These are phyloP conservation scores for Tricladium varicosporioides DNA, from an alignment of 2,329 filamentous ascomycete genomes.

Conservation along the genomic window DNA sequence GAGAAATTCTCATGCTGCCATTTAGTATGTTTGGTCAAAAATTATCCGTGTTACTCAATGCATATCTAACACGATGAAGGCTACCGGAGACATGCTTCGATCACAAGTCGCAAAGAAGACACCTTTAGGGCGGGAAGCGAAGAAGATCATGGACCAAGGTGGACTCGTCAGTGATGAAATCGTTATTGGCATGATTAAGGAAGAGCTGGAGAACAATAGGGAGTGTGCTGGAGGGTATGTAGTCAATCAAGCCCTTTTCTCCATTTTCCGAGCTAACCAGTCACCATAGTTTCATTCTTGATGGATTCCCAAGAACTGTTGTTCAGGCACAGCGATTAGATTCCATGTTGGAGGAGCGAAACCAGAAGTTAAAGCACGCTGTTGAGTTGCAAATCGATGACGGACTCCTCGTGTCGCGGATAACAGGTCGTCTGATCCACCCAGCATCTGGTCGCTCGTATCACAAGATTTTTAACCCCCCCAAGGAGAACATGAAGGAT, in stretches of 20 bases:
- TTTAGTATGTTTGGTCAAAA: slow-evolving; percentile 60
- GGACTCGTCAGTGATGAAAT: slow-evolving; percentile 98
- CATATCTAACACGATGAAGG: slow-evolving; percentile 51
- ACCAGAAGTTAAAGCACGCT: slow-evolving; percentile 88
- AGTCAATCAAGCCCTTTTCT: slow-evolving; percentile 33
- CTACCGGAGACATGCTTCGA: slow-evolving; percentile 98
- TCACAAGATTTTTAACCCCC: slow-evolving; percentile 98
- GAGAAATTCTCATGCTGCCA: slow-evolving; percentile 98
- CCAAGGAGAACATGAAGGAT: slow-evolving; percentile 90
- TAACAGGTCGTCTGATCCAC: slow-evolving; percentile 94
- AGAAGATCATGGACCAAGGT: slow-evolving; percentile 99
- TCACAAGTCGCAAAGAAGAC: slow-evolving; percentile 99
- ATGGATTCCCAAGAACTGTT: slow-evolving; percentile 96
- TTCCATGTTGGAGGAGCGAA: slow-evolving; percentile 76
- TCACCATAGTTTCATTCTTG: slow-evolving; percentile 82
- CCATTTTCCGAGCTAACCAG: slow-evolving; percentile 12
- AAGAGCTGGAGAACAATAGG: slow-evolving; percentile 87
- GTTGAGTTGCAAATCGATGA: slow-evolving; percentile 98
- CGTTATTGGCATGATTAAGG: slow-evolving; percentile 99
- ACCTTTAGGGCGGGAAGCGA: slow-evolving; percentile 86
- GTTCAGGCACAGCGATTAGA: slow-evolving; percentile 94
- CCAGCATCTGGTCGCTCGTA: slow-evolving; percentile 94
- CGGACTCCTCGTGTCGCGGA: slow-evolving; percentile 85
- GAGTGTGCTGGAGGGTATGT: slow-evolving; percentile 93
- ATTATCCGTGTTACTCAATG: slow-evolving; percentile 8